phyloP scores from a whole-genome alignment of 306 rosid genomes.

The Trichosanthes truncata region DNA sequence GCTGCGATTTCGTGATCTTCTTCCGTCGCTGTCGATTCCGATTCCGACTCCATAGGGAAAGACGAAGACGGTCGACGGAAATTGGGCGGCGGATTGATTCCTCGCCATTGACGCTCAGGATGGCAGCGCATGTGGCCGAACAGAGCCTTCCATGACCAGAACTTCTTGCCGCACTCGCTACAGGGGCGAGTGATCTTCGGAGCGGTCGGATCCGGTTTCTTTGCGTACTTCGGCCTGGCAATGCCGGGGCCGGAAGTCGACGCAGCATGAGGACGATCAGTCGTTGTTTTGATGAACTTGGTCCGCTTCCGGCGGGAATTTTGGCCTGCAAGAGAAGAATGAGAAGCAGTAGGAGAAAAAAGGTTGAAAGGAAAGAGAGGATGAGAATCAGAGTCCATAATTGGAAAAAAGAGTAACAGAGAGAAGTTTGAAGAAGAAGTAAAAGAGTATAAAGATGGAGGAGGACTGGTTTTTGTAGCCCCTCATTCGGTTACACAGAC shows the following conservation, averaged over 20 bases:
- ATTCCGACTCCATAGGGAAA: not conserved
- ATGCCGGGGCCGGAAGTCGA: not conserved
- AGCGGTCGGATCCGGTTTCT: conserved; percentile 23
- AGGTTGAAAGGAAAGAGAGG: not conserved
- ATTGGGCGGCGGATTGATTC: conserved; percentile 61
- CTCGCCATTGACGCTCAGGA: conserved; percentile 85
- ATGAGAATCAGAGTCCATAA: not conserved
- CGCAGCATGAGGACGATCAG: not conserved
- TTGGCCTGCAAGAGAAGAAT: not conserved
- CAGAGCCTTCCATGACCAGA: conserved; percentile 87
- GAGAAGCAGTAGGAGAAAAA: not conserved
- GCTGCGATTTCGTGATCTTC: conserved; percentile 61
- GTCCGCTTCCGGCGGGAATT: conserved; percentile 33
- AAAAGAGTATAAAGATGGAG: not conserved
- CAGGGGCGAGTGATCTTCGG: conserved; percentile 45
- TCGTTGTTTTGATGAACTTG: conserved; percentile 5
- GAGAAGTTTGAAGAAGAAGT: not conserved
- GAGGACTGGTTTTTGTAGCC: not conserved
- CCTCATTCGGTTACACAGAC: not conserved
- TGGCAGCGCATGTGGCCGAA: conserved; percentile 95
- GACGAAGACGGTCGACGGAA: not conserved
- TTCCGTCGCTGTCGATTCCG: conserved; percentile 6
- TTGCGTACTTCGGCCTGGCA: conserved; percentile 18
- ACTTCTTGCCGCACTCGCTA: conserved; percentile 66
- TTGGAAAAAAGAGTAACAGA: not conserved